Percentiles rank a stretch among this genome's conserved stretches.
phyloP scores from a whole-genome alignment of 495 filamentous ascomycete genomes.

The Gamarada debralockiae region DNA sequence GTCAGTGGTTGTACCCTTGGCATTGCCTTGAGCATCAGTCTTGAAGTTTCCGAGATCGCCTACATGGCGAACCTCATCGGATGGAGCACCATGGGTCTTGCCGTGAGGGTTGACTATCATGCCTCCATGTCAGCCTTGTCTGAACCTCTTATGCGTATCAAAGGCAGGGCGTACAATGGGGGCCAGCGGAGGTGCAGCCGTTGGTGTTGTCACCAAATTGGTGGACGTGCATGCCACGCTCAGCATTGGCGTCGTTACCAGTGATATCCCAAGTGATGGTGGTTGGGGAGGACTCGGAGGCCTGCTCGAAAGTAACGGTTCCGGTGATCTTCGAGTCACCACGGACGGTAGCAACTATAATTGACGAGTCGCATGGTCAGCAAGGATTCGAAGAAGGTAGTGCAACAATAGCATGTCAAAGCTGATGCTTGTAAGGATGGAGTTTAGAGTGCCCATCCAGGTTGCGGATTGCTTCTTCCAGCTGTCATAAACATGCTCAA shows the following conservation, averaged over 20 bases:
- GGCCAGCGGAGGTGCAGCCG: constrained; percentile 95
- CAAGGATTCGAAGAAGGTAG: neutral
- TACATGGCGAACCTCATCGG: constrained; percentile 81
- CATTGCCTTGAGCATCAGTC: constrained; percentile 87
- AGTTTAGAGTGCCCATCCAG: constrained; percentile 28
- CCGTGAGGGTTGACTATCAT: constrained; percentile 82
- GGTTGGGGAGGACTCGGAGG: constrained; percentile 71
- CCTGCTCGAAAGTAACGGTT: constrained; percentile 93
- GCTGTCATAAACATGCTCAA: constrained; percentile 31
- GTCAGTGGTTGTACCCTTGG: constrained; percentile 72
- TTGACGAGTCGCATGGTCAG: neutral
- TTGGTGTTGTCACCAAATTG: constrained; percentile 99
- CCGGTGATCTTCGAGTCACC: constrained; percentile 92
- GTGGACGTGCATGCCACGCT: constrained; percentile 97
- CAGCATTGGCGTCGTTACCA: constrained; percentile 88
- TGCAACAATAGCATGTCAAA: neutral
- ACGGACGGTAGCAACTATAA: constrained; percentile 91
- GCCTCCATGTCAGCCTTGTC: neutral
- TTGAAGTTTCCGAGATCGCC: constrained; percentile 96
- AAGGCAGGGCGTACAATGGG: constrained; percentile 66
- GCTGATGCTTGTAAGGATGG: neutral
- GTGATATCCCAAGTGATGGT: constrained; percentile 89
- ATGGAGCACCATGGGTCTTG: constrained; percentile 88
- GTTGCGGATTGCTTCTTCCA: constrained; percentile 10
- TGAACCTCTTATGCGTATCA: neutral